These are phyloP conservation scores for Sistotremastrum niveocremeum DNA, from an alignment of 768 basidiomycete genomes.

Conservation along the genomic window DNA sequence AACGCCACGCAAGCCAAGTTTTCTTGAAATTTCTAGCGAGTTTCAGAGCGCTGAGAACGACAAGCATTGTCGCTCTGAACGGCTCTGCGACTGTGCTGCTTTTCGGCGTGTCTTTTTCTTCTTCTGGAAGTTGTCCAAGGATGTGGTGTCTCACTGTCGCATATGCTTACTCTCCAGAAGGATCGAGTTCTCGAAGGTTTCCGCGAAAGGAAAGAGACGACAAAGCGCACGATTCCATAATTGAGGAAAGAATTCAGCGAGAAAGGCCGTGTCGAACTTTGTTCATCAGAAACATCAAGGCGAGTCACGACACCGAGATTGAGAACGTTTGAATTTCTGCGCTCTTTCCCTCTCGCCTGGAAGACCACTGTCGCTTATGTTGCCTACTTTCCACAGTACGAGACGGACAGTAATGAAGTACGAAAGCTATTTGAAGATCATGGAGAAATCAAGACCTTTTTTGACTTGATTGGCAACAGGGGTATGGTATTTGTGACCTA, in stretches of 20 bases:
- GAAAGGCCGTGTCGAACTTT: conserved; percentile 92
- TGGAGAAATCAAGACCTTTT: conserved; percentile 94
- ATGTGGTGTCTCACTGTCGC: conserved; percentile 1
- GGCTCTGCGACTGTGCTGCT: too few species aligned
- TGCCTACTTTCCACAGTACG: conserved; percentile 44
- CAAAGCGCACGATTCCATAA: conserved; percentile 81
- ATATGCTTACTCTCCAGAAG: conserved; percentile 1
- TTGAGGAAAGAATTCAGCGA: conserved; percentile 86
- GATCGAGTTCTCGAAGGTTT: not conserved
- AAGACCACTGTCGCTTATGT: conserved; percentile 5
- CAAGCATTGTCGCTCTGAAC: too few species aligned
- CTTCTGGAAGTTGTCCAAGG: not conserved
- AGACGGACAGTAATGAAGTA: conserved; percentile 77
- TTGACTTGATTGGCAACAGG: conserved; percentile 84
- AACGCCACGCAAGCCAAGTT: too few species aligned
- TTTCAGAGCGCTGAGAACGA: too few species aligned
- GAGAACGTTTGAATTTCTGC: conserved; percentile 6
- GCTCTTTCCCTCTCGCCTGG: not conserved
- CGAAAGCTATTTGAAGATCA: conserved; percentile 80
- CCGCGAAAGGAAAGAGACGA: conserved; percentile 70
- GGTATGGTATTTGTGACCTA: conserved; percentile 99
- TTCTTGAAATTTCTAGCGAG: too few species aligned
- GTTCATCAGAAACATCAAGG: conserved; percentile 98
- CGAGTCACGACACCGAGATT: conserved; percentile 30
- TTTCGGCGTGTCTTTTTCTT: conserved; percentile 4